phyloP scores from a whole-genome alignment of 805 yeast genomes.

The Wickerhamiella occidentalis region DNA sequence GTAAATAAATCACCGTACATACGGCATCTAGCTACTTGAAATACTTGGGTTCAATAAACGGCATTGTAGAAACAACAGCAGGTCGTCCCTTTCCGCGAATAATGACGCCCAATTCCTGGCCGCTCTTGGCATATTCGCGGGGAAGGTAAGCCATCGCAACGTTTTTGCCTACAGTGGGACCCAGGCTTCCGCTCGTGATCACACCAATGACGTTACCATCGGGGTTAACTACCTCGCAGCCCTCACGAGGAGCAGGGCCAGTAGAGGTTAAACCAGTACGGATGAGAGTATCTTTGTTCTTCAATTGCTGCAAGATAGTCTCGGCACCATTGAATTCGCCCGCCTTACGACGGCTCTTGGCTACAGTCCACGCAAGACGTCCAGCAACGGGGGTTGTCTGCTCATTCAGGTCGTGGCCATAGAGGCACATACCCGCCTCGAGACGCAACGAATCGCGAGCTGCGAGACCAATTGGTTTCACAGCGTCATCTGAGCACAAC shows the following conservation, averaged over 20 bases:
- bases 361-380: constrained; percentile 77
- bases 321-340: constrained; percentile 63
- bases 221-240: constrained; percentile 51
- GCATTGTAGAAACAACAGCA: constrained; percentile 68
- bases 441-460: constrained; percentile 91
- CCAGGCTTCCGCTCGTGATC: constrained; percentile 51
- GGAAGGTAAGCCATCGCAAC: constrained; percentile 86
- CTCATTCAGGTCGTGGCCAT: constrained; percentile 84
- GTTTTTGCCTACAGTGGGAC: constrained; percentile 63
- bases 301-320: constrained; percentile 56
- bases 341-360: constrained; percentile 57
- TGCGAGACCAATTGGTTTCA: constrained; percentile 89
- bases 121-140: constrained; percentile 58
- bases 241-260: constrained; percentile 92
- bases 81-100: constrained; percentile 75
- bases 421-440: constrained; percentile 97
- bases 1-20: too few relatives aligned
- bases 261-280: constrained; percentile 62
- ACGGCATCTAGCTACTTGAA: constrained; percentile 39
- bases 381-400: constrained; percentile 78
- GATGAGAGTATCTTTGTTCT: constrained; percentile 45
- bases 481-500: constrained; percentile 40
- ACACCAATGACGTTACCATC: constrained; percentile 43
- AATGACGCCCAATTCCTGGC: constrained; percentile 56
- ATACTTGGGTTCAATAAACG: constrained; percentile 67